These are phyloP conservation scores for Lagenidium giganteum DNA, from an alignment of 352 stramenopile species.

Conservation along the genomic window DNA sequence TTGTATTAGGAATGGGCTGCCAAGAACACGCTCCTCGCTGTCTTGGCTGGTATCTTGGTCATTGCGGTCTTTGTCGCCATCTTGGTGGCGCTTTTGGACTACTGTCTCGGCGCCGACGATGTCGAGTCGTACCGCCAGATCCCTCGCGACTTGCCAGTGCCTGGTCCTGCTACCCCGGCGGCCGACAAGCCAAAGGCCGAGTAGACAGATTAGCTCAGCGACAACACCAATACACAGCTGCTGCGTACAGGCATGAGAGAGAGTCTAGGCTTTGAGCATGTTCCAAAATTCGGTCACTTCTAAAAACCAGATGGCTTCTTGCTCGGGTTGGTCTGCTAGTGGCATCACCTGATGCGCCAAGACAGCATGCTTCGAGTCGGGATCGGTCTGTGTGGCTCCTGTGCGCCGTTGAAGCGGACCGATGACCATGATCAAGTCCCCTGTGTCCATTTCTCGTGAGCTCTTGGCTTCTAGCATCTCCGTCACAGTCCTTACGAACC, in stretches of 20 bases:
- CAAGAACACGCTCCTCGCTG: constrained; percentile 26
- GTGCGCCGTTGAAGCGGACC: constrained; percentile 38
- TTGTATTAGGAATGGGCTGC: constrained; percentile 34
- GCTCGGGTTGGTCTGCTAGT: constrained; percentile 5
- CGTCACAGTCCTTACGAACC: constrained; percentile 17
- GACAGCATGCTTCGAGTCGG: neutral
- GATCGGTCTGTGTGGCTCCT: constrained; percentile 3
- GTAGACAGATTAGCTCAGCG: no score
- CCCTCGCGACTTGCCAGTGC: constrained; percentile 16
- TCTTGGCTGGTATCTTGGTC: constrained; percentile 24
- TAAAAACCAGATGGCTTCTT: constrained; percentile 19
- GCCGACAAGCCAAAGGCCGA: constrained; percentile 19
- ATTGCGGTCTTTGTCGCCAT: constrained; percentile 33
- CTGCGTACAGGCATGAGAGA: neutral
- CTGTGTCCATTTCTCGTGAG: constrained; percentile 9
- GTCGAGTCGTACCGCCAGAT: constrained; percentile 46
- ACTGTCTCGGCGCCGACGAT: constrained; percentile 30
- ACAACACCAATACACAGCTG: neutral
- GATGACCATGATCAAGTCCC: constrained; percentile 78
- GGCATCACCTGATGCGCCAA: constrained; percentile 16
- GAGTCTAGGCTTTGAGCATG: neutral
- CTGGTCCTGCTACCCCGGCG: constrained; percentile 14
- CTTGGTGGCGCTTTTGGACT: constrained; percentile 30
- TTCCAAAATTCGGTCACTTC: constrained; percentile 18
- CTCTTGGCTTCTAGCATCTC: neutral